Conservation (phyloP, 768 basidiomycete genomes). For the Thelephora ganbajun region DNA sequence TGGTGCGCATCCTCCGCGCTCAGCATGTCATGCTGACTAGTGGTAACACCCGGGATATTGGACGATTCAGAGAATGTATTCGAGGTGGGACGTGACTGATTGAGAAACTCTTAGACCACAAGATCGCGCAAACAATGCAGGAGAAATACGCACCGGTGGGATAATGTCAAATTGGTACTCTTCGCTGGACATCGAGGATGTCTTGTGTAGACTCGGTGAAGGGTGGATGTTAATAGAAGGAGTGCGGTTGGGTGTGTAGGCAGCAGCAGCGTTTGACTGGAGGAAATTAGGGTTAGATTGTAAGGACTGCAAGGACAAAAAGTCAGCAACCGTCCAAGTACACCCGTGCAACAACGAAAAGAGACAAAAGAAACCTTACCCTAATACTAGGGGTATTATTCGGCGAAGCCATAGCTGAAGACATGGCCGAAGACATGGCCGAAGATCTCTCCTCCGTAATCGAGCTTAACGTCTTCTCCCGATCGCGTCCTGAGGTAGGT, state of each 20-base stretch:
- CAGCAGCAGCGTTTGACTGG: too few species aligned
- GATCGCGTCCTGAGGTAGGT: slow-evolving; percentile 17
- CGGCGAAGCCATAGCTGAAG: slow-evolving; percentile 4
- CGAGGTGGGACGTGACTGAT: neutral
- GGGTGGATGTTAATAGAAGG: too few species aligned
- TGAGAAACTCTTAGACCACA: neutral
- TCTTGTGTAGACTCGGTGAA: neutral
- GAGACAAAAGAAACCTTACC: neutral
- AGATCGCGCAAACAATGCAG: neutral
- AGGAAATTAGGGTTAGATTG: too few species aligned
- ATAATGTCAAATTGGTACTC: neutral
- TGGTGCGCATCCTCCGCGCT: neutral
- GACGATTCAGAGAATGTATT: neutral
- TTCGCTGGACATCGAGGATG: neutral
- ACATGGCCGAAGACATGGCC: slow-evolving; percentile 9
- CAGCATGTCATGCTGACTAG: neutral
- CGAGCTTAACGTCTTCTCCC: slow-evolving; percentile 30
- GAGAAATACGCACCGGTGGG: neutral
- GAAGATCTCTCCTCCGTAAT: slow-evolving; percentile 26
- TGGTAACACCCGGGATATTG: neutral
- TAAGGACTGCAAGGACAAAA: too few species aligned
- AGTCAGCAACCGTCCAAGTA: neutral
- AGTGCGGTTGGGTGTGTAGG: too few species aligned
- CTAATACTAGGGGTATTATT: neutral
- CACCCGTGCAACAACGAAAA: neutral